phyloP scores from a whole-genome alignment of 768 basidiomycete species.

The Mycena capillaripes region DNA sequence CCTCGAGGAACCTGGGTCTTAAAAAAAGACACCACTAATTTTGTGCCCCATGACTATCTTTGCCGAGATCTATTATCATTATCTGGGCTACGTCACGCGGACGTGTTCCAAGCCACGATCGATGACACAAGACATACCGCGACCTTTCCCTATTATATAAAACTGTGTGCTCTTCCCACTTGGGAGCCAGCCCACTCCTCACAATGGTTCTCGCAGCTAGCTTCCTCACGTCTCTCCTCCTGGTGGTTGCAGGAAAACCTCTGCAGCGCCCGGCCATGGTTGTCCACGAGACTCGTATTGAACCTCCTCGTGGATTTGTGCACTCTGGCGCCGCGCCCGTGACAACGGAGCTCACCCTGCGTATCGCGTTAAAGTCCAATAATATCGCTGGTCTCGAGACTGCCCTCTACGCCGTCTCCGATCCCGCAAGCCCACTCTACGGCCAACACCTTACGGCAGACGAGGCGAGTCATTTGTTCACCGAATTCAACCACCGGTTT shows the following conservation, averaged over 20 bases:
- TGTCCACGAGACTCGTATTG: constrained; percentile 6
- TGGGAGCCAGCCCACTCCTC: too few species aligned
- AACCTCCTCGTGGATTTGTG: constrained; percentile 12
- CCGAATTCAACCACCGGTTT: not conserved
- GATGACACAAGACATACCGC: too few species aligned
- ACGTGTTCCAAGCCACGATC: too few species aligned
- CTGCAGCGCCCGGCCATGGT: constrained; percentile 11
- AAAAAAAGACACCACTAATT: too few species aligned
- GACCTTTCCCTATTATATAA: too few species aligned
- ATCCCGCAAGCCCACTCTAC: constrained; percentile 18
- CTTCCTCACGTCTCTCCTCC: constrained; percentile 11
- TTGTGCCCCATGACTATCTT: too few species aligned
- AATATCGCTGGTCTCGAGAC: constrained; percentile 24
- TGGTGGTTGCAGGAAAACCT: constrained; percentile 6
- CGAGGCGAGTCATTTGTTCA: not conserved
- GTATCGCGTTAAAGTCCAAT: constrained; percentile 17
- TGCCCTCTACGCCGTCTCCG: constrained; percentile 11
- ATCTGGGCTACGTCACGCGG: too few species aligned
- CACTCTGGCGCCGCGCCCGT: constrained; percentile 5
- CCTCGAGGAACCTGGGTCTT: too few species aligned
- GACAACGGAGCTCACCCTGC: constrained; percentile 6
- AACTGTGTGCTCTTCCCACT: too few species aligned
- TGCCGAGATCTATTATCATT: too few species aligned
- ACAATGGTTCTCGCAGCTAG: constrained; percentile 5
- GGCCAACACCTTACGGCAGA: constrained; percentile 22